These are phyloP conservation scores for Arachnomyces sp. DNA, from an alignment of 2,329 filamentous ascomycete genomes.

Conservation along the genomic window DNA sequence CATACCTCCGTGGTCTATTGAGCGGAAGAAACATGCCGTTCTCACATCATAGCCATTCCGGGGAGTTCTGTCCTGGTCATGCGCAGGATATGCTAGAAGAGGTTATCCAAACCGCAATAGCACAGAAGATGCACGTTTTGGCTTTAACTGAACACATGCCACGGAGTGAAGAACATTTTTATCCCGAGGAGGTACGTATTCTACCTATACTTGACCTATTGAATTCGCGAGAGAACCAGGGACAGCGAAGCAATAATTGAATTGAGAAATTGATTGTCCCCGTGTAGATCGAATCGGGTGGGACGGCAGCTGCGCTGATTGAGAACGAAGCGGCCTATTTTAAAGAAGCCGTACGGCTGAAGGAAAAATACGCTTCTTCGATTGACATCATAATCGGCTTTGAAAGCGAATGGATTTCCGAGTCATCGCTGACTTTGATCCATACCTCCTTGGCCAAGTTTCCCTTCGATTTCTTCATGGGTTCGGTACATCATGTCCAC, in stretches of 20 bases:
- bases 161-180: conserved; percentile 68
- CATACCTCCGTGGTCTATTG: neutral
- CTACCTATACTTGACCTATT: neutral
- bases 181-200: conserved; percentile 71
- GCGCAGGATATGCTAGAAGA: conserved; percentile 79
- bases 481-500: conserved; percentile 84
- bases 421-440: conserved; percentile 56
- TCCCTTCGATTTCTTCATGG: conserved; percentile 80
- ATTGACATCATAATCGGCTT: conserved; percentile 84
- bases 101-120: conserved; percentile 70
- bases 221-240: conserved; percentile 3
- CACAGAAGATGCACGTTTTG: conserved; percentile 71
- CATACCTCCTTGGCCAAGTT: conserved; percentile 51
- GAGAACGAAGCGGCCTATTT: conserved; percentile 59
- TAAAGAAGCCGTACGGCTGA: conserved; percentile 65
- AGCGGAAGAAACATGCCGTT: conserved; percentile 63
- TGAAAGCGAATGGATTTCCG: conserved; percentile 86
- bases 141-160: conserved; percentile 95
- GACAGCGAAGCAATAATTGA: conserved; percentile 1
- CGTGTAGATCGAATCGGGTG: conserved; percentile 25
- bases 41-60: conserved; percentile 96
- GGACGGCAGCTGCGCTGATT: conserved; percentile 28
- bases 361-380: conserved; percentile 57
- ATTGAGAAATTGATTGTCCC: conserved; percentile 1
- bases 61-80: conserved; percentile 90